Evolutionary conservation across 345 rosid species (phyloP).

Genomic region (Arabidopsis arenosa): DNA sequence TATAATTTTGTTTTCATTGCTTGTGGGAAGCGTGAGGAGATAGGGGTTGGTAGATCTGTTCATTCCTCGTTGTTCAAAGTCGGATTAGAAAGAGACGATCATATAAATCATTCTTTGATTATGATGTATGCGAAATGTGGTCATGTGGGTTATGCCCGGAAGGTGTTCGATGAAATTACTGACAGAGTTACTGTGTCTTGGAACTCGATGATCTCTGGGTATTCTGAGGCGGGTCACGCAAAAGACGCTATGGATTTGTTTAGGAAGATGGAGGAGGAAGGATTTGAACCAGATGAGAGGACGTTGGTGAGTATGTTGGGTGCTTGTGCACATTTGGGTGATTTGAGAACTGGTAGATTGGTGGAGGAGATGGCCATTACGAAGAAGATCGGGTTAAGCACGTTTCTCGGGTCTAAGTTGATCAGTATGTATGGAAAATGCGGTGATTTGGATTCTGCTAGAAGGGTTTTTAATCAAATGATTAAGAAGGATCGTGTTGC

Average conservation of each 20-base stretch:
- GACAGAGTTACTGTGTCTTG: conserved; percentile 73
- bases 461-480: conserved; percentile 73
- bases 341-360: conserved; percentile 71
- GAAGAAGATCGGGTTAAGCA: conserved; percentile 56
- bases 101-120: conserved; percentile 69
- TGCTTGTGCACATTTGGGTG: conserved; percentile 72
- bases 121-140: conserved; percentile 63
- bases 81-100: conserved; percentile 65
- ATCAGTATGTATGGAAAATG: conserved; percentile 87
- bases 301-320: conserved; percentile 79
- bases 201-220: conserved; percentile 95
- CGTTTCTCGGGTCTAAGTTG: conserved; percentile 68
- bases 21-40: conserved; percentile 55
- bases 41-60: conserved; percentile 55
- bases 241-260: conserved; percentile 69
- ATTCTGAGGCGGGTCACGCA: conserved; percentile 66
- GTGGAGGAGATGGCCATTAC: conserved; percentile 55
- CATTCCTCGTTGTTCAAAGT: conserved; percentile 64
- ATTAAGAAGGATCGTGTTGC: conserved; percentile 61
- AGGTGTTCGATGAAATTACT: conserved; percentile 74
- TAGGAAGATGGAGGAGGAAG: conserved; percentile 63
- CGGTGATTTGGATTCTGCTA: conserved; percentile 70
- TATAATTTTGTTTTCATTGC: conserved; percentile 75
- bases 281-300: conserved; percentile 74
- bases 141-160: conserved; percentile 51